A percentile compares a stretch with the other conserved stretches of the same genome.
Conservation (phyloP, 2,329 filamentous ascomycete species). For the Fusarium metavorans region DNA sequence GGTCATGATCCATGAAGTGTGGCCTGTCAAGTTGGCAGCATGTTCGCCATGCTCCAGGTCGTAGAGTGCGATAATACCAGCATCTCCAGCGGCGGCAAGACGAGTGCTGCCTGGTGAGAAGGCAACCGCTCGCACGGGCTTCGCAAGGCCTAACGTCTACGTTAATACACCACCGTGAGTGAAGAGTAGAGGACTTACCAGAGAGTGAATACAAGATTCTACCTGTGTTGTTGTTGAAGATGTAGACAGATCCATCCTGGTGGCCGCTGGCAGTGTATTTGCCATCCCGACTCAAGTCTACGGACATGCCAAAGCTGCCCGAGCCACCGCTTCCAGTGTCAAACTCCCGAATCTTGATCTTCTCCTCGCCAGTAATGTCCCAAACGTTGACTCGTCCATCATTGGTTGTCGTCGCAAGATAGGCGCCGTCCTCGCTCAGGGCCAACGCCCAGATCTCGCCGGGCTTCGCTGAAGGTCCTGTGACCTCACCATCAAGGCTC, state of each 20-base stretch:
- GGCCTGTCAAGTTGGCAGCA: constrained; percentile 83
- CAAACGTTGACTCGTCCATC: constrained; percentile 92
- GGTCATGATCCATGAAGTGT: constrained; percentile 88
- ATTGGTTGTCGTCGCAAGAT: constrained; percentile 87
- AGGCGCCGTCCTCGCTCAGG: constrained; percentile 85
- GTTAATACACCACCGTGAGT: constrained; percentile 15
- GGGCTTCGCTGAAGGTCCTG: constrained; percentile 62
- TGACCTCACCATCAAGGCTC: constrained; percentile 57
- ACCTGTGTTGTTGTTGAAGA: constrained; percentile 93
- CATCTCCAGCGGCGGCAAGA: constrained; percentile 90
- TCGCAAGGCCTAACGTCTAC: constrained; percentile 75
- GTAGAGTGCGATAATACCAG: constrained; percentile 89
- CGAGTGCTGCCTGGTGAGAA: constrained; percentile 90
- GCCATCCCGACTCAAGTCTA: constrained; percentile 85
- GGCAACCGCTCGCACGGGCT: constrained; percentile 84
- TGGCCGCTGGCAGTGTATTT: constrained; percentile 91
- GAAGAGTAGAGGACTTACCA: constrained; percentile 61
- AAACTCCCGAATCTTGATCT: constrained; percentile 80
- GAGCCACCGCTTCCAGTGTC: constrained; percentile 79
- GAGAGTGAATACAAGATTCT: constrained; percentile 87
- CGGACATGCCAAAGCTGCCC: constrained; percentile 89
- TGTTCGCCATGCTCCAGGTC: constrained; percentile 94
- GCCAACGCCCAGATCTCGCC: constrained; percentile 90
- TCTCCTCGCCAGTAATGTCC: constrained; percentile 71
- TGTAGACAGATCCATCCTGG: constrained; percentile 90